A percentile compares a stretch with the other conserved stretches of the same genome.
Evolutionary conservation across 139 green algal genomes (phyloP).

Genomic region (Marvania coccoides): DNA sequence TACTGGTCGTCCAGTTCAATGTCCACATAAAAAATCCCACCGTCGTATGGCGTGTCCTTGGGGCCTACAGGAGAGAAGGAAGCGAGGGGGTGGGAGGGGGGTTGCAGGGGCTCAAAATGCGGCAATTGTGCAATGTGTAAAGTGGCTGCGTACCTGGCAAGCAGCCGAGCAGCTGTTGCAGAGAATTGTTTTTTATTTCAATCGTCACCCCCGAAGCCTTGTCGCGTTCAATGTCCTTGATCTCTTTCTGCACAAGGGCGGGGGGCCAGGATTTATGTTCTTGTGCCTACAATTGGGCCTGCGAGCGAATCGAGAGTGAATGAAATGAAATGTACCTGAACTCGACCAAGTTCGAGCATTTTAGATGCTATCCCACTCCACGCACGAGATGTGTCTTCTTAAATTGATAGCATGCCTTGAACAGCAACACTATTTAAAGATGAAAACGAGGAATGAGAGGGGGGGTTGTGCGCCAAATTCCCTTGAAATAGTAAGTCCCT

Average conservation of each 20-base stretch:
- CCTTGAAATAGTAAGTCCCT: too few relatives aligned
- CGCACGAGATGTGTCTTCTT: too few relatives aligned
- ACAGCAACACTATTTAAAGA: too few relatives aligned
- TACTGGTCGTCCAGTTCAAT: conserved; percentile 85
- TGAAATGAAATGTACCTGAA: neutral
- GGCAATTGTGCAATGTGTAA: neutral
- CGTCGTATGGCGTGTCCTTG: conserved; percentile 80
- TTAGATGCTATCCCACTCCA: too few relatives aligned
- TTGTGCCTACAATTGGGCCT: too few relatives aligned
- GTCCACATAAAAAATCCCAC: conserved; percentile 70
- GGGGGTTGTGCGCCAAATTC: too few relatives aligned
- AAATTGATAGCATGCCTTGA: too few relatives aligned
- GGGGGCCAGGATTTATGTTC: too few relatives aligned
- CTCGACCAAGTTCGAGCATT: neutral
- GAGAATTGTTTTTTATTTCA: conserved; percentile 42
- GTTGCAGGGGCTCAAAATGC: neutral
- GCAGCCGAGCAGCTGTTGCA: conserved; percentile 64
- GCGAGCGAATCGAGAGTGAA: too few relatives aligned
- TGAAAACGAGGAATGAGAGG: too few relatives aligned
- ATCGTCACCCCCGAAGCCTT: conserved; percentile 77
- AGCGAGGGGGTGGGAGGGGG: neutral
- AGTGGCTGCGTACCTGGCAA: conserved; percentile 40
- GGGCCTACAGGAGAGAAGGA: conserved; percentile 48
- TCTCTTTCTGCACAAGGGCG: conserved; percentile 65
- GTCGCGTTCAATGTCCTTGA: conserved; percentile 79